Base-by-base conservation (phyloP, 129 eudicot genomes). In the Calendula officinalis region DNA sequence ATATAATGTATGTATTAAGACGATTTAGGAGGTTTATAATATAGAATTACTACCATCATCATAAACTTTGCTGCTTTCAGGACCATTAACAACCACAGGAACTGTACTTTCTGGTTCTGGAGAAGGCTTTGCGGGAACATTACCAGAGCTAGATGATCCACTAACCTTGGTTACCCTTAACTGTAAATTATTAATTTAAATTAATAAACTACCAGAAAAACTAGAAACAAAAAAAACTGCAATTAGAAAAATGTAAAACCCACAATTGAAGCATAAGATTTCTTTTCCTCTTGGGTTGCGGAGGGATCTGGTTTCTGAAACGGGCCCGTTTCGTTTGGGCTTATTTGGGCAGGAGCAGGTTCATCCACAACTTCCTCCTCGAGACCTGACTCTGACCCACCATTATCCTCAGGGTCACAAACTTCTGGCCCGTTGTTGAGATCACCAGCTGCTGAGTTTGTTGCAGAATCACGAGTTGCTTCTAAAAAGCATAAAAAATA, bases 181-280 rank as follows among this genome's bases (percentile, higher is more conserved):
- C 84, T 84, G 71, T 45, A 61, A 36, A 32, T n/a, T n/a, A 68
- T 2, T 7, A 33, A 12, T 54, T 22, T 8, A 8, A 45, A 70
- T 57, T 36, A 38, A 34, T 58, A 45, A 63, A 49, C 47, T 1
- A 6, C 3, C 45, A 12, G 57, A 62, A 66, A 35, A 62, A 22
- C 43, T 14, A 7, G 30, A 22, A 22, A 13, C 15, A 2, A 58
- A 35, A 40, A 41, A 13, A 48, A 47, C 33, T 54, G 8, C 4
- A 62, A 46, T 14, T 6, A 62, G 7, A 5, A 30, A 13, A 22
- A 51, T 5, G 38, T 36, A 40, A 42, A 64, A 78, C 91, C 67
- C 67, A 84, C 88, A 49, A 87, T 83, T 16, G 95, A 87, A 14
- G 98, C 96, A 72, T 87, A 91, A n/a, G 98, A 84, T 61, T 77